Conservation (phyloP, 305 asterid genomes). For the Withania somnifera region DNA sequence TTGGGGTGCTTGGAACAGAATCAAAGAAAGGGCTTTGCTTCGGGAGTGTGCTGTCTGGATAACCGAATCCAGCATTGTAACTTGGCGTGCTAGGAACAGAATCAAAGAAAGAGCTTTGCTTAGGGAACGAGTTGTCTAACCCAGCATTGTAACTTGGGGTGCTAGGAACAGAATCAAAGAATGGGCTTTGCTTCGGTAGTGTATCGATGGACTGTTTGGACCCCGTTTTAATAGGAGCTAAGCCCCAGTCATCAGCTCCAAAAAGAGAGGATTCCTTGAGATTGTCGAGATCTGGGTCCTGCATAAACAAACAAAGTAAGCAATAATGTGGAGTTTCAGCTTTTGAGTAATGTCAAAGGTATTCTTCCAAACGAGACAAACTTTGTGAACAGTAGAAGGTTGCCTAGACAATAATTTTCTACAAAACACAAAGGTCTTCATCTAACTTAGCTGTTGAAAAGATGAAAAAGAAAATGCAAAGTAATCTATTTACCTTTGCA, state of each 20-base stretch:
- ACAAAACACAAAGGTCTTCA: background rate
- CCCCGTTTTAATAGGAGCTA: conserved; percentile 10
- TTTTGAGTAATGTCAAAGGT: background rate
- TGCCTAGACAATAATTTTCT: background rate
- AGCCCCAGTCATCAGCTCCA: conserved; percentile 9
- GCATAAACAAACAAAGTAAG: conserved; percentile 7
- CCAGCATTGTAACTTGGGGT: conserved; percentile 6
- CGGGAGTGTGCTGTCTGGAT: conserved; percentile 22
- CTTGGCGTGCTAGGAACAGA: conserved; percentile 47
- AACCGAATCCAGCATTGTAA: conserved; percentile 5
- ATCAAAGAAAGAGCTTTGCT: conserved; percentile 39
- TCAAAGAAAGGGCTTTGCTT: conserved; percentile 58
- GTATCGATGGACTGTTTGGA: background rate
- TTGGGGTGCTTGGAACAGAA: conserved; percentile 54
- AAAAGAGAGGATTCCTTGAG: conserved; percentile 11
- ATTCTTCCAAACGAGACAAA: background rate
- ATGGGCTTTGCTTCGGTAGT: conserved; percentile 1
- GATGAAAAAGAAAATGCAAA: background rate
- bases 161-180: conserved; percentile 2
- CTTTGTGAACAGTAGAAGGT: background rate
- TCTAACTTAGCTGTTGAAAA: background rate
- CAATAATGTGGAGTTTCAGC: background rate
- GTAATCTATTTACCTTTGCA: conserved; percentile 8
- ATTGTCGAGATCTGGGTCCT: conserved; percentile 39
- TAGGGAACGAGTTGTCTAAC: conserved; percentile 19